These are phyloP conservation scores for Tanacetum coccineum DNA, from an alignment of 129 eudicot genomes.

Conservation along the genomic window DNA sequence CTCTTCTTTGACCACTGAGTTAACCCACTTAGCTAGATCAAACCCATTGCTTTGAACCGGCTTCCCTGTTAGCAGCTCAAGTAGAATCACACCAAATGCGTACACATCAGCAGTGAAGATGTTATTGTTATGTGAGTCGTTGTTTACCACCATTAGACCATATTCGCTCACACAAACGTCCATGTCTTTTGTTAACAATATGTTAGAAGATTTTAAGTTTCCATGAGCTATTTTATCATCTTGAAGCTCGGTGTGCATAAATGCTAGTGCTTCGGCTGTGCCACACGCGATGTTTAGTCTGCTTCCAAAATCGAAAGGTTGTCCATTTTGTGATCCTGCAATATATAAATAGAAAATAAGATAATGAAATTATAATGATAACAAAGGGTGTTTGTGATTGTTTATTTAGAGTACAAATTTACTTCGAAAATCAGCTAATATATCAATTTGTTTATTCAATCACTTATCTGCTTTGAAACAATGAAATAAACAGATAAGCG, in stretches of 20 bases:
- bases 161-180: slow-evolving; percentile 66
- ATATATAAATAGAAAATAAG: slow-evolving; percentile 2
- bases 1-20: slow-evolving; percentile 69
- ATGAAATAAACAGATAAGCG: no score
- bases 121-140: slow-evolving; percentile 21
- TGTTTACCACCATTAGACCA: slow-evolving; percentile 58
- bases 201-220: slow-evolving; percentile 78
- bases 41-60: slow-evolving; percentile 46
- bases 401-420: no score
- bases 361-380: background rate
- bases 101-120: slow-evolving; percentile 43
- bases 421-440: no score
- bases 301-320: slow-evolving; percentile 61
- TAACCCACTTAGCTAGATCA: slow-evolving; percentile 69
- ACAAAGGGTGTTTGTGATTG: background rate
- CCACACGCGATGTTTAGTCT: slow-evolving; percentile 51
- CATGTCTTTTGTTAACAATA: slow-evolving; percentile 45
- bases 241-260: slow-evolving; percentile 61
- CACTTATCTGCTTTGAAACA: no score
- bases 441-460: no score
- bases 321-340: slow-evolving; percentile 58
- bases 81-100: slow-evolving; percentile 62
- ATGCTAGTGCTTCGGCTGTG: slow-evolving; percentile 50
- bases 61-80: slow-evolving; percentile 70
- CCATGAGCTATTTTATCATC: slow-evolving; percentile 62